Conservation (phyloP, 2,329 filamentous ascomycete species). For the Colletotrichum eremochloae region DNA sequence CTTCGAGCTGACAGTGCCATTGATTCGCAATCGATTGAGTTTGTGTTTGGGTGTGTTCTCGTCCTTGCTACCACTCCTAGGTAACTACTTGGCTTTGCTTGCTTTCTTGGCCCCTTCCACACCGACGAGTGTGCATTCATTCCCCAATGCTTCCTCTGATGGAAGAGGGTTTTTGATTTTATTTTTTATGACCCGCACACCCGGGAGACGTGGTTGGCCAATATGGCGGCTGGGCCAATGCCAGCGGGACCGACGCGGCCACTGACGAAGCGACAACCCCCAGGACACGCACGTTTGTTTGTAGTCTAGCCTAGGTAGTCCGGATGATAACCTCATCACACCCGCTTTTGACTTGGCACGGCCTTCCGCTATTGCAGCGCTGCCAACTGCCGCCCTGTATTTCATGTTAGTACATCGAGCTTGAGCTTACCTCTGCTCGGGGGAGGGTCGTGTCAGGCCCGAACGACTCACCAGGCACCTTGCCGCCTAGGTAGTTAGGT, state of each 20-base stretch:
- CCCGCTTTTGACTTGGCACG: conserved; percentile 18
- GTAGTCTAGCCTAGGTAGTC: not conserved
- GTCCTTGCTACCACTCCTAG: not conserved
- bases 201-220: not conserved
- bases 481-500: not conserved
- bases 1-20: not conserved
- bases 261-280: conserved; percentile 1
- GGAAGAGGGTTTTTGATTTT: not conserved
- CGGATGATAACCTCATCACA: not conserved
- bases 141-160: not conserved
- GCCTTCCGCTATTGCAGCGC: not conserved
- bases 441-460: conserved; percentile 5
- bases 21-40: conserved; percentile 27
- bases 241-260: not conserved
- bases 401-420: conserved; percentile 3
- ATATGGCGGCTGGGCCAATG: not conserved
- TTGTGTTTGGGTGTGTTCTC: not conserved
- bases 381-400: conserved; percentile 14
- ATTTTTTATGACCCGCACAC: too few species aligned
- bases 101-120: not conserved
- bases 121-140: not conserved
- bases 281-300: conserved; percentile 10
- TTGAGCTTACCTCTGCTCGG: not conserved
- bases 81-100: not conserved
- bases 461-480: too few species aligned